These are phyloP conservation scores for Mycogone perniciosa DNA, from an alignment of 2,329 filamentous ascomycete genomes.

Conservation along the genomic window DNA sequence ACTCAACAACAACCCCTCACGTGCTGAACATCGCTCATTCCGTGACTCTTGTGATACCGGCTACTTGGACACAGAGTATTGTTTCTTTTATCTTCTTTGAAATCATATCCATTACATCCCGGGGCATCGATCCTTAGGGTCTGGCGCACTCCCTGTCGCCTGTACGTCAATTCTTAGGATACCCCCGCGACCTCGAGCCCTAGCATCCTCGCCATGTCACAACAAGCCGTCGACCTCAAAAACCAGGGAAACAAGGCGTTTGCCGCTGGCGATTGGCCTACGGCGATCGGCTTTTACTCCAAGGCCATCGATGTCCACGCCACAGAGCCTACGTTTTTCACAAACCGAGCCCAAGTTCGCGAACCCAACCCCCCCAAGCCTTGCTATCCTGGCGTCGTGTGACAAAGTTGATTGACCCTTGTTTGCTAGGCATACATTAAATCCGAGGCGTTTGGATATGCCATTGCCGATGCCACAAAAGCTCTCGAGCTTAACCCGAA, in stretches of 20 bases:
- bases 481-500: conserved; percentile 83
- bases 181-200: conserved; percentile 6
- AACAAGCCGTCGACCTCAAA: conserved; percentile 78
- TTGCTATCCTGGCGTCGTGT: conserved; percentile 35
- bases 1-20: not conserved
- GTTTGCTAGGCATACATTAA: conserved; percentile 76
- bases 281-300: conserved; percentile 75
- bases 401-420: conserved; percentile 33
- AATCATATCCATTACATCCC: not conserved
- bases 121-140: not conserved
- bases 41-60: not conserved
- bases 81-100: not conserved
- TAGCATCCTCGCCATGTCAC: conserved; percentile 31
- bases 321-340: conserved; percentile 82
- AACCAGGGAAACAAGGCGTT: conserved; percentile 94
- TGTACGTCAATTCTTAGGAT: not conserved
- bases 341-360: conserved; percentile 87
- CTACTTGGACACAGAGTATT: not conserved
- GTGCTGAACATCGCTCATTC: too few relatives aligned
- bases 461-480: conserved; percentile 82
- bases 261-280: conserved; percentile 75
- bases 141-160: conserved; percentile 10
- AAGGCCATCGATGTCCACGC: conserved; percentile 81
- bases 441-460: conserved; percentile 89
- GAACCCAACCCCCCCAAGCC: conserved; percentile 1